A percentile compares a stretch with the other conserved stretches of the same genome.
phyloP scores from a whole-genome alignment of 2,329 filamentous ascomycete species.

The Piedraia hortae region DNA sequence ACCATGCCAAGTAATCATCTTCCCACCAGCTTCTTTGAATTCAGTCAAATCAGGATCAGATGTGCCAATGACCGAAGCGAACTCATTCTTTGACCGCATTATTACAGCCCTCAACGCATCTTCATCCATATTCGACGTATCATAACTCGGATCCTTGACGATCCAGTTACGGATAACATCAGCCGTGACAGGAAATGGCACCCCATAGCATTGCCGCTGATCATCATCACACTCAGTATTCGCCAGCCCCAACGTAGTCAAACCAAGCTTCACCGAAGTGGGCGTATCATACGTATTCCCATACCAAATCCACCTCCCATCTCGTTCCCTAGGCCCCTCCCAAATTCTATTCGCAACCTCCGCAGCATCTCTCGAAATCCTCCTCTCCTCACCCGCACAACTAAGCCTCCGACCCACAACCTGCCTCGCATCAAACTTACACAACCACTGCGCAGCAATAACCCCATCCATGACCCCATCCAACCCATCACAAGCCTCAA shows the following conservation, averaged over 20 bases:
- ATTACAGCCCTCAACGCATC: constrained; percentile 6
- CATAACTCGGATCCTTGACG: constrained; percentile 8
- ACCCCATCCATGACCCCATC: constrained; percentile 15
- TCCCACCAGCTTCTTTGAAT: constrained; percentile 15
- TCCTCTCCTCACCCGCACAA: constrained; percentile 6
- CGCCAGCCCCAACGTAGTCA: constrained; percentile 5
- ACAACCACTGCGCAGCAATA: constrained; percentile 8
- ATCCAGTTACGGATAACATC: not conserved
- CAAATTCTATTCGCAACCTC: constrained; percentile 11
- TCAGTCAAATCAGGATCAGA: constrained; percentile 13
- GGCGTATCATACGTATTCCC: constrained; percentile 8
- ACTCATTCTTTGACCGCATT: constrained; percentile 7
- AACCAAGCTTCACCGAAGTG: constrained; percentile 1
- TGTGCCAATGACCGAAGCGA: constrained; percentile 13
- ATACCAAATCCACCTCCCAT: constrained; percentile 10
- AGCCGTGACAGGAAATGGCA: constrained; percentile 9
- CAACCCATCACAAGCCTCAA: constrained; percentile 13
- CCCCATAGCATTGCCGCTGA: constrained; percentile 5
- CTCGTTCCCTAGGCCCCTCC: constrained; percentile 9
- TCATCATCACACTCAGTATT: constrained; percentile 7
- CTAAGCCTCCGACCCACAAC: constrained; percentile 8
- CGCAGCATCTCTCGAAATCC: constrained; percentile 10
- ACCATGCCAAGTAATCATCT: constrained; percentile 20
- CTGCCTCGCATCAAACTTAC: constrained; percentile 10
- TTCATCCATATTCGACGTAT: constrained; percentile 10